Percentiles rank a stretch among this genome's conserved stretches.
These are phyloP conservation scores for Aureobasidium sp. DNA, from an alignment of 2,329 filamentous ascomycete species.

Conservation along the genomic window DNA sequence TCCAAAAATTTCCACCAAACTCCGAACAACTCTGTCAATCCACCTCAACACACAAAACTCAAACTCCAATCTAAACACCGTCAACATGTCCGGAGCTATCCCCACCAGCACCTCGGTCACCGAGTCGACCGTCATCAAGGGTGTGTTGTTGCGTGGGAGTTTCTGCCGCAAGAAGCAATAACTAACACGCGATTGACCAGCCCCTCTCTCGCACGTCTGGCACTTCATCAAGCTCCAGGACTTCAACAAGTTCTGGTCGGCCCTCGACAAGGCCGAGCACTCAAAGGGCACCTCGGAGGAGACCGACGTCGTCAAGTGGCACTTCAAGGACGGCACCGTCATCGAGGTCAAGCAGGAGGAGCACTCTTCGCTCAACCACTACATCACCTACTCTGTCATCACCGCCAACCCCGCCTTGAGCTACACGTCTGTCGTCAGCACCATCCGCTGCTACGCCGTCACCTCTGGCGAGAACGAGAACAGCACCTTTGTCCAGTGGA, in stretches of 20 bases:
- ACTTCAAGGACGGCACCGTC: constrained; percentile 59
- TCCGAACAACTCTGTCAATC: neutral
- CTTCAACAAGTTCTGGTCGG: constrained; percentile 59
- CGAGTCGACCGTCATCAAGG: constrained; percentile 58
- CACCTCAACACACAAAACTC: neutral
- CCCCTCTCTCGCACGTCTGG: constrained; percentile 59
- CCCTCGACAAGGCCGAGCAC: constrained; percentile 52
- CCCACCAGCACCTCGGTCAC: constrained; percentile 58
- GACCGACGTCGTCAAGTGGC: constrained; percentile 60
- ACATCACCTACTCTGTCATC: constrained; percentile 66
- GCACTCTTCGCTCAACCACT: constrained; percentile 64
- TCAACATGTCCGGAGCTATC: constrained; percentile 32
- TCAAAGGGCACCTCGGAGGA: constrained; percentile 54
- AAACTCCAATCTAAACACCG: neutral
- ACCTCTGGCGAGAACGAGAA: constrained; percentile 58
- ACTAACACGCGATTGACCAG: constrained; percentile 21
- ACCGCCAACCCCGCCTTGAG: constrained; percentile 54
- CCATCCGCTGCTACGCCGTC: constrained; percentile 55
- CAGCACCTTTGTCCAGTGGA: constrained; percentile 61
- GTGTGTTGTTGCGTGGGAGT: neutral
- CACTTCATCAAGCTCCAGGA: constrained; percentile 65
- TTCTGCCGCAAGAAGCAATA: neutral
- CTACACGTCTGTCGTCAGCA: constrained; percentile 59
- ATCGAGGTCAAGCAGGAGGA: constrained; percentile 69
- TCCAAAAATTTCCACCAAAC: neutral